Percentiles rank a stretch among this genome's conserved stretches.
Conservation (phyloP, 2,329 filamentous ascomycete genomes). For the Teratosphaeria epicoccoides region DNA sequence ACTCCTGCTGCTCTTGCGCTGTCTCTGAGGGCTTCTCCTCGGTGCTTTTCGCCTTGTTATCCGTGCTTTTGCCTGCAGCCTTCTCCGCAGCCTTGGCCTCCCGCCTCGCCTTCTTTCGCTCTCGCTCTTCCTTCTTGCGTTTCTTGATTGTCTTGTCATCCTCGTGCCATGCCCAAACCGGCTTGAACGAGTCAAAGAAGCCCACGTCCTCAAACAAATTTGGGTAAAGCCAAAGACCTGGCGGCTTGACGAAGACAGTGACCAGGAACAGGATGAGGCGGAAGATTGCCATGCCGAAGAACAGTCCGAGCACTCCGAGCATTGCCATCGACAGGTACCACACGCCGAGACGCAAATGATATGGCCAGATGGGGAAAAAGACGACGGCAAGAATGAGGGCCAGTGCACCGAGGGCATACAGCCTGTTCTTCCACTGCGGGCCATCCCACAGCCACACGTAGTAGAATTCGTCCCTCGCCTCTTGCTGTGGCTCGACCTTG, state of each 20-base stretch:
- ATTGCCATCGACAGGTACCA: conserved; percentile 97
- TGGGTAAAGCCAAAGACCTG: conserved; percentile 95
- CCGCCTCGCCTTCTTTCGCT: conserved; percentile 22
- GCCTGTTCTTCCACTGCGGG: conserved; percentile 82
- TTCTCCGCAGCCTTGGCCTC: conserved; percentile 21
- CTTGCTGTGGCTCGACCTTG: conserved; percentile 90
- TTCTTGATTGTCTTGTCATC: conserved; percentile 27
- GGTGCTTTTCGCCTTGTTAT: conserved; percentile 3
- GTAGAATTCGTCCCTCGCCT: conserved; percentile 75
- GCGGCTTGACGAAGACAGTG: conserved; percentile 73
- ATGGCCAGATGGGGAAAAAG: conserved; percentile 92
- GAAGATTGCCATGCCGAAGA: conserved; percentile 97
- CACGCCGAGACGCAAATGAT: conserved; percentile 80
- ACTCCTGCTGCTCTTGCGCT: conserved; percentile 7
- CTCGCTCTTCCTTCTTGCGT: conserved; percentile 27
- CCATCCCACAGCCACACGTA: conserved; percentile 97
- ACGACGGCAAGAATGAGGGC: conserved; percentile 77
- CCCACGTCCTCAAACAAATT: conserved; percentile 98
- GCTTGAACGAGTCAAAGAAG: conserved; percentile 94
- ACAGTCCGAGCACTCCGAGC: conserved; percentile 77
- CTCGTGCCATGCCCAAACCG: conserved; percentile 93
- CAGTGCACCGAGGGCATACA: conserved; percentile 77
- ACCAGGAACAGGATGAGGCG: conserved; percentile 86
- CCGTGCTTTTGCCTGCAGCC: conserved; percentile 9
- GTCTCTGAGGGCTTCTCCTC: not conserved